Evolutionary conservation across 1,284 basidiomycete species (phyloP), one percentile per base, ranked within the genome.

Genomic region (Naganishia sp.): DNA sequence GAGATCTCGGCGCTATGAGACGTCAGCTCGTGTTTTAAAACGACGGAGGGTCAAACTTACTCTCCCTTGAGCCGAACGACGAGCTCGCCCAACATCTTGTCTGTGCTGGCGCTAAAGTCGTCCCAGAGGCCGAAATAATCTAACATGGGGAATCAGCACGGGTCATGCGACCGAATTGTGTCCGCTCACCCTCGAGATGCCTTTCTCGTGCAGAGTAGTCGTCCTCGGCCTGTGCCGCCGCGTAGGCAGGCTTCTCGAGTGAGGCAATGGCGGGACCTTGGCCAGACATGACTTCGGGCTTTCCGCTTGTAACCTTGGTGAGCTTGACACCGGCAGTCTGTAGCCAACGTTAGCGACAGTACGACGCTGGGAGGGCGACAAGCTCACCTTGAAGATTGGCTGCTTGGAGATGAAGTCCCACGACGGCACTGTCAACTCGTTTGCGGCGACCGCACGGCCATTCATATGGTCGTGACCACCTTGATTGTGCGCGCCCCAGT

Each of bases 381-480:
- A 36, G 18, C 49, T 10, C 31, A 52, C 59, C 59, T 66, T 66
- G 64, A 66, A 66, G 43, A 66, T 60, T 6, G 64, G 64, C 39
- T 66, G 64, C 44, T 66, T 66, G 23, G 64, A 66, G 31, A 53
- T 60, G 25, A 43, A 59, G 16, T 67, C 66, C 66, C 66, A 67
- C 18, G 46, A 31, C n/a, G 59, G 44, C 21, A 52, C 31, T 10
- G 66, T 67, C 44, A 67, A 45, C 31, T 67, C 66, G 61, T 67
- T 67, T 6, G 66, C 66, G 28, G 66, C 60, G 10, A 63, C 60
- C 10, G 66, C 66, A 28, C 60, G 50, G 15, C 65, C 65, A n/a
- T 61, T 52, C 59, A 61, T 61, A 36, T 61, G 59, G 21, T 65
- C 63, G 33, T 65, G 53, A 13, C 60, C 66, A 25, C 63, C 59